A percentile compares a stretch with the other conserved stretches of the same genome.
phyloP scores from a whole-genome alignment of 2,329 filamentous ascomycete genomes.

The Curvularia eragrostidis region DNA sequence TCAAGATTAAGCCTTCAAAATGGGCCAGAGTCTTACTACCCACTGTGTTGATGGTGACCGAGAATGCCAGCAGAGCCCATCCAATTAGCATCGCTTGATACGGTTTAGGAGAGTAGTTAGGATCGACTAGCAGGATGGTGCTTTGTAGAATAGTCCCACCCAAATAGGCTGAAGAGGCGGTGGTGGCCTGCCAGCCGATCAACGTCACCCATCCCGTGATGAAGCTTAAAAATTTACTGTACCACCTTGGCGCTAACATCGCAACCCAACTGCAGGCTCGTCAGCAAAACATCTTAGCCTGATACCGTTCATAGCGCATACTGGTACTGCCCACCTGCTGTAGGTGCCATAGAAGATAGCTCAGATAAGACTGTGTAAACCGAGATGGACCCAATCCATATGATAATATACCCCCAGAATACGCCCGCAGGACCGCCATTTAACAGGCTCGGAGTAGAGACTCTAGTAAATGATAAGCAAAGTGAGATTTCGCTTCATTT shows the following conservation, averaged over 20 bases:
- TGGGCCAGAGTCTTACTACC: constrained; percentile 51
- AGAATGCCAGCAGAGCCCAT: constrained; percentile 49
- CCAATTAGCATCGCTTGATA: constrained; percentile 58
- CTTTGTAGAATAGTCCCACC: constrained; percentile 15
- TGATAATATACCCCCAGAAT: constrained; percentile 20
- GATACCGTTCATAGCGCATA: neutral
- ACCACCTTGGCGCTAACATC: constrained; percentile 53
- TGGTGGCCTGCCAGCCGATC: constrained; percentile 24
- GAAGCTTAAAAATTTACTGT: constrained; percentile 20
- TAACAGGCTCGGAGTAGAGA: constrained; percentile 11
- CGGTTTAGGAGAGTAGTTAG: constrained; percentile 36
- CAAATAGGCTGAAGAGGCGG: constrained; percentile 12
- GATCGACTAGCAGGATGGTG: constrained; percentile 7
- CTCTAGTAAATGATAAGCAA: neutral
- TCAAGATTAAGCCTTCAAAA: constrained; percentile 54
- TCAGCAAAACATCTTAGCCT: neutral
- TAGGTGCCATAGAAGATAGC: constrained; percentile 25
- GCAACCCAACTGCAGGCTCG: constrained; percentile 12
- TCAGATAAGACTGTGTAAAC: constrained; percentile 23
- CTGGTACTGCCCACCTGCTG: constrained; percentile 26
- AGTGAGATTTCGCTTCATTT: neutral
- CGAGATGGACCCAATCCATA: constrained; percentile 19
- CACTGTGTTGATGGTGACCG: constrained; percentile 51
- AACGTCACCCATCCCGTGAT: constrained; percentile 22
- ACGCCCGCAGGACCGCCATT: constrained; percentile 24